Conservation (phyloP, 2,329 filamentous ascomycete species). For the Coniella vitis region DNA sequence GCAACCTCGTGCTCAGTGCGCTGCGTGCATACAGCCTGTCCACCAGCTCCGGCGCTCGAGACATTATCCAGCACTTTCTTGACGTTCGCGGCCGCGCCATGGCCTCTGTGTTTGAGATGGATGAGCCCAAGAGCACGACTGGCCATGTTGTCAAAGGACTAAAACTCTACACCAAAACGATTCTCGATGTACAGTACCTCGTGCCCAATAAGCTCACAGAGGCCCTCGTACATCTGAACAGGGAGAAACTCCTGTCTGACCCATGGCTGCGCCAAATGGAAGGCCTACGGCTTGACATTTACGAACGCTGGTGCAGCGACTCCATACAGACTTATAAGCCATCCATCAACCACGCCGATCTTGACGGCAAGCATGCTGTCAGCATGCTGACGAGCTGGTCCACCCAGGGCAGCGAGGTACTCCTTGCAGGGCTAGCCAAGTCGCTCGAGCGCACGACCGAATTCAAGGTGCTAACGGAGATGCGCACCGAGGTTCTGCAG, state of each 20-base stretch:
- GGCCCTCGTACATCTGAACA: conserved; percentile 62
- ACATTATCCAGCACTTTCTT: conserved; percentile 74
- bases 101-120: conserved; percentile 49
- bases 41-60: conserved; percentile 71
- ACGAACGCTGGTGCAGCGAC: conserved; percentile 72
- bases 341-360: conserved; percentile 76
- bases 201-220: conserved; percentile 67
- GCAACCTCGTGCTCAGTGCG: conserved; percentile 58
- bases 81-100: conserved; percentile 65
- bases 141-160: conserved; percentile 57
- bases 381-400: conserved; percentile 60
- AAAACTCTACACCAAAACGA: conserved; percentile 66
- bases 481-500: conserved; percentile 64
- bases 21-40: conserved; percentile 77
- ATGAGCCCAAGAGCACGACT: conserved; percentile 33
- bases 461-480: conserved; percentile 60
- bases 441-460: conserved; percentile 55
- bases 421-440: conserved; percentile 55
- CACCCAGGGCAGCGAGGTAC: conserved; percentile 48
- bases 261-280: conserved; percentile 57
- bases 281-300: conserved; percentile 69
- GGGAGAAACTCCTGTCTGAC: conserved; percentile 65
- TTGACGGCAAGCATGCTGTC: conserved; percentile 53
- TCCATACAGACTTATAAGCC: conserved; percentile 82
- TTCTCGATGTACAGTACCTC: conserved; percentile 69